Evolutionary conservation across 2,329 filamentous ascomycete genomes (phyloP).

Genomic region (Cordyceps farinosa): DNA sequence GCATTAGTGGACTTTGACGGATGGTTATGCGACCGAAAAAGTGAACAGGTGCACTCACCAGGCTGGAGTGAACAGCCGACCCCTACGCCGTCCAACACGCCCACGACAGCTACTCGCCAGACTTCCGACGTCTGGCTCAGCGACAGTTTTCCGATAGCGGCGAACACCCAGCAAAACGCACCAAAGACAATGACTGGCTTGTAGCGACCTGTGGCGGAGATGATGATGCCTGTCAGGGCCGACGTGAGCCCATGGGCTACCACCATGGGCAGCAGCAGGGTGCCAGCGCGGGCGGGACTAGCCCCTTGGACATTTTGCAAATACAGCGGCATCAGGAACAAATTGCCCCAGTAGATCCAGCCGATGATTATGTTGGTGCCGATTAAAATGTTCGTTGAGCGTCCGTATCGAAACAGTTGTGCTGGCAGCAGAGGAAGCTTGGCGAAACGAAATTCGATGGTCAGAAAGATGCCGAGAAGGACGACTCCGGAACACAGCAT

Average conservation of each 20-base stretch:
- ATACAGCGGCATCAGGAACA: constrained; percentile 5
- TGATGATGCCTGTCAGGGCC: constrained; percentile 10
- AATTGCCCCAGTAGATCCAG: constrained; percentile 9
- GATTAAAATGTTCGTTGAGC: constrained; percentile 5
- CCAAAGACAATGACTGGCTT: constrained; percentile 9
- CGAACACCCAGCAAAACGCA: background rate
- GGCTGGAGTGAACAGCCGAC: constrained; percentile 11
- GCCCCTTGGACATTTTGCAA: constrained; percentile 1
- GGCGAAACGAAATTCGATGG: constrained; percentile 7
- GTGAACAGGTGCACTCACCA: background rate
- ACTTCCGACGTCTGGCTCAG: background rate
- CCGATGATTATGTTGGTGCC: constrained; percentile 1
- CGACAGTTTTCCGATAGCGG: background rate
- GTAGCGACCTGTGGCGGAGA: background rate
- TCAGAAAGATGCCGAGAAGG: background rate
- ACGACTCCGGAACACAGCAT: background rate
- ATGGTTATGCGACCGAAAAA: background rate
- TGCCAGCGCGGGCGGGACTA: constrained; percentile 2
- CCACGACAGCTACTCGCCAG: background rate
- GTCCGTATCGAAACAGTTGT: constrained; percentile 7
- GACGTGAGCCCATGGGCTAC: constrained; percentile 4
- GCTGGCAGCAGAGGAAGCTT: constrained; percentile 4
- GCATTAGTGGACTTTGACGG: background rate
- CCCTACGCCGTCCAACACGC: constrained; percentile 1
- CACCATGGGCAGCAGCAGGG: constrained; percentile 1